Base-by-base conservation (phyloP, 768 basidiomycete genomes). In the Boletellus sp. region DNA sequence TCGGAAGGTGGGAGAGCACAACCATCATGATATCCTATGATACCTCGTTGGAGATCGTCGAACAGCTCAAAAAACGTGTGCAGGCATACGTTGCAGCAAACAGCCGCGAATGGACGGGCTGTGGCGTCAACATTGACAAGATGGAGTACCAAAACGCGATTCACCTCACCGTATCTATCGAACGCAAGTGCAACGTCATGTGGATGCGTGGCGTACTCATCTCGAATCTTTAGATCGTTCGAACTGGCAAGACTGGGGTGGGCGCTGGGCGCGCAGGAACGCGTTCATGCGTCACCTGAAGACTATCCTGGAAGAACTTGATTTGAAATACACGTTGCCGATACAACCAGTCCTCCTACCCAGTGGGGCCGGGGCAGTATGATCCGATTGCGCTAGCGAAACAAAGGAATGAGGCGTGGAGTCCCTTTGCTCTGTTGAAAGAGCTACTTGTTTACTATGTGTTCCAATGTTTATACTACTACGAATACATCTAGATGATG, bases 211-310 rank as follows among this genome's bases (percentile, higher is more conserved):
- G 32, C 6, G 23, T 23, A 20, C 53, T 50, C 19, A 55, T 50
- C 22, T 36, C 37, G 39, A 36, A 17, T 15, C 33, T 42, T 50
- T 28, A 86, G 85, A 90, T 67, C 81, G 85, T 45, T 77, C 83
- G 33, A 89, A 88, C 61, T 91, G 88, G 89, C 89, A 90, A 62
- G 87, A 90, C 61, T 91, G 88, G 88, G 87, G 85, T 42, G 89
- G 80, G 17, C 74, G 87, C 50, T 89, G 85, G 87, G 73, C 71
- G 8, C 82, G 87, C 40, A 82, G 88, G 54, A 90, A 80, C 11
- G 72, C 69, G 20, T 87, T 90, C 66, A 90, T 90, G 88, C 79
- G 83, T 34, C 66, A 84, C 57, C 73, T 91, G 41, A 89, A 87
- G 69, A 77, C 71, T 5, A 62, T 83, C 13, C 70, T 90, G 45